Percentiles rank a stretch among this genome's conserved stretches.
These are phyloP conservation scores for Lathyrus tuberosus DNA, from an alignment of 306 rosid genomes.

Conservation along the genomic window DNA sequence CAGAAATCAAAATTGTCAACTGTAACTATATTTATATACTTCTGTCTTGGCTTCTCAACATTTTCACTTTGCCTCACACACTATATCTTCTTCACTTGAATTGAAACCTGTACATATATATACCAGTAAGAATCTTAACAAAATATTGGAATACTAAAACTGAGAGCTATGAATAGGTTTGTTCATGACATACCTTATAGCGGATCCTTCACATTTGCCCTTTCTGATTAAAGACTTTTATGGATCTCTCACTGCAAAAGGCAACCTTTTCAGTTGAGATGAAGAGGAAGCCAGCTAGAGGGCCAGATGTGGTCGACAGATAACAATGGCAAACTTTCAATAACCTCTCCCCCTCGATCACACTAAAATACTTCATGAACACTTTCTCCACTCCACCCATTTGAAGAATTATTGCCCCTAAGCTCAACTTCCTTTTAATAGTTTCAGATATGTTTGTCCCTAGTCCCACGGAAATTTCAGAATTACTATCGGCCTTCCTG, in stretches of 20 bases:
- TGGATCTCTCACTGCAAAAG: conserved; percentile 77
- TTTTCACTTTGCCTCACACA: conserved; percentile 43
- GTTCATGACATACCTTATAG: conserved; percentile 33
- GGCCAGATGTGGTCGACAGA: conserved; percentile 81
- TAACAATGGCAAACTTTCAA: conserved; percentile 58
- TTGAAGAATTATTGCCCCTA: conserved; percentile 63
- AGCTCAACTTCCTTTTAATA: conserved; percentile 41
- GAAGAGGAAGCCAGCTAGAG: conserved; percentile 76
- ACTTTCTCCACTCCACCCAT: conserved; percentile 61
- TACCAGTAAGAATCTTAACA: too few species aligned
- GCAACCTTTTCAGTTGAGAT: conserved; percentile 71
- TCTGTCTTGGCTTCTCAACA: conserved; percentile 43
- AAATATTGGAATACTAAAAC: conserved; percentile 5
- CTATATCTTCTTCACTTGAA: conserved; percentile 44
- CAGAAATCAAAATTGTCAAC: conserved; percentile 37
- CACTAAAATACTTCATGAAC: conserved; percentile 52
- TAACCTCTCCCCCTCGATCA: conserved; percentile 57
- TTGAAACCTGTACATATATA: conserved; percentile 29
- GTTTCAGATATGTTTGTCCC: background rate
- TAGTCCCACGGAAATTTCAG: conserved; percentile 12
- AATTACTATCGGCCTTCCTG: conserved; percentile 6
- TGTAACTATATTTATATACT: conserved; percentile 39
- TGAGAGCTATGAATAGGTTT: conserved; percentile 1
- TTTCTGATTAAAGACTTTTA: conserved; percentile 51
- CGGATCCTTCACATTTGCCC: conserved; percentile 48